A percentile compares a stretch with the other conserved stretches of the same genome.
phyloP scores from a whole-genome alignment of 192 early-diverging fungal species.

The Gonapodya sp. region DNA sequence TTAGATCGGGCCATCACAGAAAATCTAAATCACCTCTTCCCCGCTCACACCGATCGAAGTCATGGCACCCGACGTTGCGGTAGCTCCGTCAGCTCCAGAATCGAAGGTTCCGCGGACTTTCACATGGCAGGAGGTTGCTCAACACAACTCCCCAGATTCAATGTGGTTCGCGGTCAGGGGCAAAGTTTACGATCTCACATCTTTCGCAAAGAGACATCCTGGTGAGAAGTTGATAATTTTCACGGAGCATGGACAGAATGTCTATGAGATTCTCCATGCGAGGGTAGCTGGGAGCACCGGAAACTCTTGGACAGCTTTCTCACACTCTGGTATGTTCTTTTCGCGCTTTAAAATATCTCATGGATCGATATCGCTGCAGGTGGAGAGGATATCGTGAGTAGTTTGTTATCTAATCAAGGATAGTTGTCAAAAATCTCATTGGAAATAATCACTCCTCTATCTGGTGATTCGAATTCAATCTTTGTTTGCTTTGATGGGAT shows the following conservation, averaged over 20 bases:
- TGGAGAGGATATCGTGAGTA: background rate
- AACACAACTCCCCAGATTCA: constrained; percentile 27
- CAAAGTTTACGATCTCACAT: constrained; percentile 43
- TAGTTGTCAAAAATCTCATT: background rate
- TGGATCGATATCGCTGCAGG: no score
- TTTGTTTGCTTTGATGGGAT: no score
- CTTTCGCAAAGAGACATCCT: constrained; percentile 34
- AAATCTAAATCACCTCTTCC: no score
- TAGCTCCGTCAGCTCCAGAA: background rate
- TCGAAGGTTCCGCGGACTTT: background rate
- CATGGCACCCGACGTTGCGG: background rate
- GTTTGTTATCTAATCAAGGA: background rate
- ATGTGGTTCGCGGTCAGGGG: constrained; percentile 31
- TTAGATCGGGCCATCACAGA: no score
- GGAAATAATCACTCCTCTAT: background rate
- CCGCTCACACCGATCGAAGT: background rate
- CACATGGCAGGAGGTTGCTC: constrained; percentile 22
- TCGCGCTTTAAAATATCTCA: no score
- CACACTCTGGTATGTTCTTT: no score
- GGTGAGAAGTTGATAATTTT: no score
- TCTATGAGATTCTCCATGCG: no score
- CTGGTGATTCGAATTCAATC: no score
- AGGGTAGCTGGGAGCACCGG: no score
- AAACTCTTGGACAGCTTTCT: no score
- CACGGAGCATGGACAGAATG: no score